These are phyloP conservation scores for Rhododendron kiyosumense DNA, from an alignment of 148 eudicot species.

Conservation along the genomic window DNA sequence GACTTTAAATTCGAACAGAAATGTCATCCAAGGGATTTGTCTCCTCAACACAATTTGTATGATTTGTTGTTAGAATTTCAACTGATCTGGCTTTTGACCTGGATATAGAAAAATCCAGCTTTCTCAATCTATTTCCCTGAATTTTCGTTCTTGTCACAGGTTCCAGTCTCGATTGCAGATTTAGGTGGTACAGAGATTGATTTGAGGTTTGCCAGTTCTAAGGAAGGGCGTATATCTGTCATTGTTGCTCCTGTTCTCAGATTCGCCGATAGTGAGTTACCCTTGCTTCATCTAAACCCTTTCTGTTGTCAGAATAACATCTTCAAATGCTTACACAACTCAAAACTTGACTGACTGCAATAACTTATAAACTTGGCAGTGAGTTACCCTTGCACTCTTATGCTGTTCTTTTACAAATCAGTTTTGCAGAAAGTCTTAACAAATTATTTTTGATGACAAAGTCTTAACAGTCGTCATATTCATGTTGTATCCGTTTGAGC, in stretches of 20 bases:
- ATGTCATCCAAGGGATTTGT: background rate
- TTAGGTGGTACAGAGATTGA: conserved; percentile 96
- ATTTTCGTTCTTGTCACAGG: conserved; percentile 31
- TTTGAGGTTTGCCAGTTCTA: conserved; percentile 74
- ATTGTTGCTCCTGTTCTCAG: conserved; percentile 89
- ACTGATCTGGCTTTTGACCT: background rate
- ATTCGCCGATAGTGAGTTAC: conserved; percentile 72
- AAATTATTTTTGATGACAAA: background rate
- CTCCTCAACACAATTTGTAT: background rate
- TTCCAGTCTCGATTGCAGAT: conserved; percentile 95
- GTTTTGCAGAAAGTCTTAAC: background rate
- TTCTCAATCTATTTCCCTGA: background rate
- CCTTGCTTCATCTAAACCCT: background rate
- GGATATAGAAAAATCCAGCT: background rate
- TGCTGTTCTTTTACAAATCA: background rate
- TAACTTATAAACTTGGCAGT: background rate
- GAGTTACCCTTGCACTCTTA: background rate
- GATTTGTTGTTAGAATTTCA: too few relatives aligned
- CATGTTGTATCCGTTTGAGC: background rate
- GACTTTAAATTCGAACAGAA: background rate
- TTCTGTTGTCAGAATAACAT: background rate
- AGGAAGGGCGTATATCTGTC: conserved; percentile 67
- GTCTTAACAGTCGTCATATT: background rate
- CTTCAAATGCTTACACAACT: background rate
- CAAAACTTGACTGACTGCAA: background rate